Evolutionary conservation across 345 rosid genomes (phyloP).

Genomic region (Ceriops zippeliana): DNA sequence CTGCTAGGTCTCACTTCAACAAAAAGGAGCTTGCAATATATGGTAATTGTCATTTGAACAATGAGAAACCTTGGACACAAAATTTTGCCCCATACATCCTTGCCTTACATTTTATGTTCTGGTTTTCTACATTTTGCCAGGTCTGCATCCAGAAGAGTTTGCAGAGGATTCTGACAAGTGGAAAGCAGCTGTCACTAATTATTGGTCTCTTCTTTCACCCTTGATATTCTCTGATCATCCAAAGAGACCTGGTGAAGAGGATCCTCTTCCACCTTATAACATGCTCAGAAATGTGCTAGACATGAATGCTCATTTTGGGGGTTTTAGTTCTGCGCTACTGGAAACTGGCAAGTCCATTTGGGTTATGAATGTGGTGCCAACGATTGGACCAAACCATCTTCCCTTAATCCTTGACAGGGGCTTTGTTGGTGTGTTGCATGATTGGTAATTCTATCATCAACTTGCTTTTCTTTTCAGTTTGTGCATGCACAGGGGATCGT

Average conservation of each 20-base stretch:
- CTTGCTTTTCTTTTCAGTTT: background rate
- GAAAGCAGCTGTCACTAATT: constrained; percentile 57
- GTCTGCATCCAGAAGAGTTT: constrained; percentile 61
- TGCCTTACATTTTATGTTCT: background rate
- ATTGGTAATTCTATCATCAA: constrained; percentile 57
- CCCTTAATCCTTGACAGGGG: constrained; percentile 91
- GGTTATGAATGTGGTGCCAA: constrained; percentile 99
- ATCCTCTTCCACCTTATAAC: constrained; percentile 95
- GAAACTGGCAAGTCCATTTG: constrained; percentile 81
- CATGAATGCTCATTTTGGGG: constrained; percentile 94
- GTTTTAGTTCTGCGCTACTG: constrained; percentile 77
- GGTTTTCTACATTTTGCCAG: constrained; percentile 32
- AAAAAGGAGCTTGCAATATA: constrained; percentile 71
- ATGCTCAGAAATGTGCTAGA: constrained; percentile 95
- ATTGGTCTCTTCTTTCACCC: constrained; percentile 97
- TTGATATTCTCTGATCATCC: constrained; percentile 99
- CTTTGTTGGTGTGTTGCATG: constrained; percentile 82
- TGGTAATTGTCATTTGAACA: constrained; percentile 40
- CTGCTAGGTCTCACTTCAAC: constrained; percentile 69
- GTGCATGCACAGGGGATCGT: background rate
- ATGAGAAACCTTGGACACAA: background rate
- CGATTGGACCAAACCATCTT: constrained; percentile 73
- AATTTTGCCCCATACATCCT: background rate
- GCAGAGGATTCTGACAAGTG: constrained; percentile 60
- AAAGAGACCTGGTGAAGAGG: constrained; percentile 98